Base-by-base conservation (phyloP, 2,329 filamentous ascomycete species). In the Rhynchosporium graminicola region DNA sequence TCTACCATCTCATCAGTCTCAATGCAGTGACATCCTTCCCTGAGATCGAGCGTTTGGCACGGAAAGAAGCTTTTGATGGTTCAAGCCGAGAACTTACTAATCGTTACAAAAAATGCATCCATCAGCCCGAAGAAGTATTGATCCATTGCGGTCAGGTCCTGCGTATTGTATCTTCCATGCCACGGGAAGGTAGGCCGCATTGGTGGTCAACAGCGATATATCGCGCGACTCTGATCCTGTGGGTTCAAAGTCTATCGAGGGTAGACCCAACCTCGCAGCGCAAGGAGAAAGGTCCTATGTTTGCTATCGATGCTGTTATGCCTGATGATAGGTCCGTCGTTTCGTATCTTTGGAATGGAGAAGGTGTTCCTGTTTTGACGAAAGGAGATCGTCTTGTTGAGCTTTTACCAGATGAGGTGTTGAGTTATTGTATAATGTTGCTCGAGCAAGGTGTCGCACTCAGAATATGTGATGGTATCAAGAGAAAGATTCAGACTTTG, bases 131-230 rank as follows among this genome's bases (percentile, higher is more conserved):
- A 68, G 85, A 89, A 69, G 82, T 86, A 26, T 76, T 88, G 56
- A 86, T 86, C 73, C 88, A 90, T 72, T 86, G 84, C 65, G 87
- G 87, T 0, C 88, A 91, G 74, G 81, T 90, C 3, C 76, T 89
- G 48, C 80, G 85, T 3, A 78, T 89, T 10, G 75, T 90, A 45
- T 79, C 82, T 6, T 76, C 78, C 13, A 89, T 90, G 82, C 80
- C 84, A 2, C 76, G 77, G 36, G 82, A 85, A 55, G 79, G 83
- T 3, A 82, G 86, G 28, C 88, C 88, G 5, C 83, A 81, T 43
- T 91, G 88, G 88, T 91, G 87, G 87, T 78, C 85, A n/a, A 83
- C 81, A 1, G 87, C 87, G 3, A 77, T 90, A 46, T 90, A 91
- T 72, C 84, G 88, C n/a, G 87, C 82, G 1, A 81, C 81, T 3